phyloP scores from a whole-genome alignment of 495 filamentous ascomycete species.

The Talaromyces wortmannii region DNA sequence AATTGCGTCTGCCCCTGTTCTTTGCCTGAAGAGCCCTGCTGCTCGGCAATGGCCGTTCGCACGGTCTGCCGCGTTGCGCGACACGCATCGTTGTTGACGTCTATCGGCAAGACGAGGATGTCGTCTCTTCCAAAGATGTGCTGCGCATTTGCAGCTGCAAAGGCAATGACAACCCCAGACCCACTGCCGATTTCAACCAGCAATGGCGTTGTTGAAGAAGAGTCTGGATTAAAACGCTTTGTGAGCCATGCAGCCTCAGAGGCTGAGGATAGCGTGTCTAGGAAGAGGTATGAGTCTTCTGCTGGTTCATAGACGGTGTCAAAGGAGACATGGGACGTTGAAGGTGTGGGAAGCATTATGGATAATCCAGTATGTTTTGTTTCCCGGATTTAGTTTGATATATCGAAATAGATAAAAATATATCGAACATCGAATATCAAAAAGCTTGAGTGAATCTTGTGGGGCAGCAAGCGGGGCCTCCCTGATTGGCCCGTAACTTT shows the following conservation, averaged over 20 bases:
- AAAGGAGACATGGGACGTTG: constrained; percentile 83
- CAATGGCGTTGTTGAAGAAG: constrained; percentile 35
- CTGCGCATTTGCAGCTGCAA: constrained; percentile 67
- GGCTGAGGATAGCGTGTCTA: constrained; percentile 79
- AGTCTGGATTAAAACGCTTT: constrained; percentile 35
- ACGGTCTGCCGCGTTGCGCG: constrained; percentile 59
- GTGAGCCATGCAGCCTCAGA: constrained; percentile 67
- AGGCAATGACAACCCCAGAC: constrained; percentile 85
- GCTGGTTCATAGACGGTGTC: constrained; percentile 85
- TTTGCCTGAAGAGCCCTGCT: background rate
- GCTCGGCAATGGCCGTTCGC: constrained; percentile 37
- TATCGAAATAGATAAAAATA: no score
- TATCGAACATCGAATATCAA: no score
- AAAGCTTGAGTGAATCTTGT: background rate
- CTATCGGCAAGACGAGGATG: constrained; percentile 65
- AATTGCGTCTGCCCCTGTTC: constrained; percentile 8
- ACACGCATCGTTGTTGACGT: constrained; percentile 80
- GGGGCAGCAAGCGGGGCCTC: background rate
- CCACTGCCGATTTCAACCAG: constrained; percentile 85
- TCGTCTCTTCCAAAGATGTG: constrained; percentile 66
- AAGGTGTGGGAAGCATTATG: constrained; percentile 83
- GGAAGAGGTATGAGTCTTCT: constrained; percentile 90
- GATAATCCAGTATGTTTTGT: background rate
- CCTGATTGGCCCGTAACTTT: background rate
- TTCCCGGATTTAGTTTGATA: background rate